These are phyloP conservation scores for Potentilla sterilis DNA, from an alignment of 306 rosid genomes.

Conservation along the genomic window DNA sequence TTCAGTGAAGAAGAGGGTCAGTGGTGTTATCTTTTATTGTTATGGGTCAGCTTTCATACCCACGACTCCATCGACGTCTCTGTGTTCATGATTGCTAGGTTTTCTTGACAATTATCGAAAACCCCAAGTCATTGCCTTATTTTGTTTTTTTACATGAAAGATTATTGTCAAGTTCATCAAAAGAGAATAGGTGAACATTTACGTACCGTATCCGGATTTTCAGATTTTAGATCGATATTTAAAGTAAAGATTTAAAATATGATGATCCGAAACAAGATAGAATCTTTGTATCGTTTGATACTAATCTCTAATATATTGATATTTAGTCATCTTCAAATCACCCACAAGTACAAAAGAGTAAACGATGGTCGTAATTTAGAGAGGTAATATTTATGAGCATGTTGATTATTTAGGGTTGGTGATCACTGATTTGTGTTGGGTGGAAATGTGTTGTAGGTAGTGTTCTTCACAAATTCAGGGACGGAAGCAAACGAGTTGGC, in stretches of 20 bases:
- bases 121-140: background rate
- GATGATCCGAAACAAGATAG: background rate
- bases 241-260: background rate
- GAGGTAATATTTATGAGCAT: no score
- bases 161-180: background rate
- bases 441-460: slow-evolving; percentile 50
- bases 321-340: no score
- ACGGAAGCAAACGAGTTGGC: slow-evolving; percentile 98
- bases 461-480: slow-evolving; percentile 91
- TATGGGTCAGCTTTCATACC: background rate
- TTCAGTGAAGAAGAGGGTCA: background rate
- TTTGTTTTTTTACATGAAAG: background rate
- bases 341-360: no score
- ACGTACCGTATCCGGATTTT: no score
- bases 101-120: background rate
- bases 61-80: background rate
- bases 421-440: background rate
- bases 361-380: no score
- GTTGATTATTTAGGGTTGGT: background rate
- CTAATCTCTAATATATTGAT: no score
- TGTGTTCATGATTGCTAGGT: background rate
- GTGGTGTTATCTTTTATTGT: background rate
- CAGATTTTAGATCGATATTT: no score
- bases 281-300: no score
- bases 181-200: background rate